Base-by-base conservation (phyloP, 441 rosid genomes). In the Eruca vesicaria region DNA sequence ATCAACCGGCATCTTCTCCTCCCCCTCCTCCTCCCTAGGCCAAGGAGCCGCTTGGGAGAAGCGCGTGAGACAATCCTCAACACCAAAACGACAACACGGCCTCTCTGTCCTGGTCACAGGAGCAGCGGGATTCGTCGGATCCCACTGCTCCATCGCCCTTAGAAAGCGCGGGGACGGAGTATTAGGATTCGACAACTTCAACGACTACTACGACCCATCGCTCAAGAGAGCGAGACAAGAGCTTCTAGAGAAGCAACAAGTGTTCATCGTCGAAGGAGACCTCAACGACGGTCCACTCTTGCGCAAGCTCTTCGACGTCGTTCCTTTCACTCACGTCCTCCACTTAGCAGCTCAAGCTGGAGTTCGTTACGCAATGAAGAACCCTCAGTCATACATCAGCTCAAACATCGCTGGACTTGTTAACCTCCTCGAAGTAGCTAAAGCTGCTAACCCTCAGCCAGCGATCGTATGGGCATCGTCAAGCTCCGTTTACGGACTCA, bases 271-370 rank as follows among this genome's bases (percentile, higher is more conserved):
- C 0, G 93, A 91, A 76, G 97, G 92, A 0, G 97, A 91, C 75
- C 60, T 91, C 8, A 89, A 91, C 73, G 95, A 91, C 48, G 84
- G 75, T 3, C 81, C 80, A 9, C 82, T 91, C 79, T 71, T 91
- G 2, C 70, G 83, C 0, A 91, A 91, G 75, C 88, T 91, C 15
- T 91, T 89, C 75, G 97, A 91, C 66, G 90, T 91, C 4, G 90
- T 89, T 5, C 93, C 97, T 0, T 88, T 91, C 84, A 85, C 94
- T 9, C 97, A 91, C 79, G 73, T 91, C 33, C 95, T 91, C 41
- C 97, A 91, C 80, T 82, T 91, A 10, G 97, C 97, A 0, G 97
- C 97, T 3, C 97, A 91, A 69, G 97, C 97, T 9, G 97, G 97
- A 0, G 97, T 91, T 41, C 91, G 97, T 2, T 91, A 91, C 83